Base-by-base conservation (phyloP, 805 yeast species). In the Lipomyces japonicus region DNA sequence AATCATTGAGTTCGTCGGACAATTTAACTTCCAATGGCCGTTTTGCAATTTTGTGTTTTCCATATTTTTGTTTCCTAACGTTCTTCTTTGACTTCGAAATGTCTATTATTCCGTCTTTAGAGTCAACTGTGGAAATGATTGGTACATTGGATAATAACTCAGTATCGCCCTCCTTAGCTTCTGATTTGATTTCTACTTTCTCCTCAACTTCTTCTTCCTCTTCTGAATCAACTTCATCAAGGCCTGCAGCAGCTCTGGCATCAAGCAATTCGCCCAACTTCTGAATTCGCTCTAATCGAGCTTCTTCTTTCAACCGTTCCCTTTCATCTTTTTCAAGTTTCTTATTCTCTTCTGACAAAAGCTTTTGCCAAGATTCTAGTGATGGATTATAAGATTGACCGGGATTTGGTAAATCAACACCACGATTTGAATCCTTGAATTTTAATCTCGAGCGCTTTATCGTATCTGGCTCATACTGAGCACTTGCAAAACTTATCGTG, bases 361-460 rank as follows among this genome's bases (percentile, higher is more conserved):
- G 74, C 18, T 67, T 68, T 60, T 80, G 80, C 98, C 98, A 93
- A 24, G 85, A 79, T 48, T 82, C 84, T 57, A 82, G 72, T 10
- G 91, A 76, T 23, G 98, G 98, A 65, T 93, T 93, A 65, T 88
- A 93, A 2, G 97, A 90, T 66, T 84, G 86, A 48, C 97, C 97
- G 1, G 83, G 93, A 61, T 83, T 82, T 10, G 95, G 89, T 2
- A 81, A 49, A 1, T 59, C 66, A 2, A 72, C 70, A 0, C 73
- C 66, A 25, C 46, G 25, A 18, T 74, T 81, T 41, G 70, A 61
- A n/a, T 75, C 74, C 50, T 72, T 75, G 16, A 86, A 77, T 1
- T 95, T 82, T 2, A 65, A 66, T 2, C 76, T 74, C 3, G 87
- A 78, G 31, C 70, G 68, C 2, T 84, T 74, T 66, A 77, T 72